Percentiles rank a stretch among this genome's conserved stretches.
These are phyloP conservation scores for Acanthamoeba lenticulata DNA, from an alignment of 208 protist species.

Conservation along the genomic window DNA sequence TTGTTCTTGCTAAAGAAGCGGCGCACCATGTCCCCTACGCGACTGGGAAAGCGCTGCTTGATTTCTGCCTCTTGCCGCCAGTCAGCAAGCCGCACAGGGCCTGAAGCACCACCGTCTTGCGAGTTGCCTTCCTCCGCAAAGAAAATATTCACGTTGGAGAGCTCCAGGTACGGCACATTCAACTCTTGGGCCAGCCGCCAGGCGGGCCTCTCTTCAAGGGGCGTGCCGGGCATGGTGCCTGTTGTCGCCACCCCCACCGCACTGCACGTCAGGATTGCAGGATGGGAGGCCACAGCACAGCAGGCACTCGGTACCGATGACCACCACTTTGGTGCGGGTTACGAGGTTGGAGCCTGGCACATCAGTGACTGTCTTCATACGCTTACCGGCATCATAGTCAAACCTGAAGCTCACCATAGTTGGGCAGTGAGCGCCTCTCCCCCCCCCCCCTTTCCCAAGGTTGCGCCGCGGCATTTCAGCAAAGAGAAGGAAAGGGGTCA, in stretches of 20 bases:
- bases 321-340: slow-evolving; percentile 23
- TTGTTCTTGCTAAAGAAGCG: slow-evolving; percentile 61
- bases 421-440: too few species aligned
- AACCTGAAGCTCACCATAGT: neutral
- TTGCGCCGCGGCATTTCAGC: neutral
- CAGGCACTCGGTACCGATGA: neutral
- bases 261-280: too few species aligned
- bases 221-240: slow-evolving; percentile 46
- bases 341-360: slow-evolving; percentile 23
- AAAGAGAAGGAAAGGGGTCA: too few species aligned
- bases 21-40: slow-evolving; percentile 27
- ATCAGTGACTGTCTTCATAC: neutral
- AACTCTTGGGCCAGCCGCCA: slow-evolving; percentile 12
- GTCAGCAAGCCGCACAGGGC: too few species aligned
- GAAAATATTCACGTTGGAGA: slow-evolving; percentile 30
- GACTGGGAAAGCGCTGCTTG: slow-evolving; percentile 6
- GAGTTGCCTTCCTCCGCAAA: neutral
- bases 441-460: neutral
- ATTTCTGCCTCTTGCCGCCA: slow-evolving; percentile 20
- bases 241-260: too few species aligned
- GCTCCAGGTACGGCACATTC: slow-evolving; percentile 18
- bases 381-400: slow-evolving; percentile 28
- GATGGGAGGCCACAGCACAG: neutral
- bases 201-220: neutral
- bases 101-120: too few species aligned